Conservation (phyloP, 345 rosid genomes). For the Citropsis articulata region DNA sequence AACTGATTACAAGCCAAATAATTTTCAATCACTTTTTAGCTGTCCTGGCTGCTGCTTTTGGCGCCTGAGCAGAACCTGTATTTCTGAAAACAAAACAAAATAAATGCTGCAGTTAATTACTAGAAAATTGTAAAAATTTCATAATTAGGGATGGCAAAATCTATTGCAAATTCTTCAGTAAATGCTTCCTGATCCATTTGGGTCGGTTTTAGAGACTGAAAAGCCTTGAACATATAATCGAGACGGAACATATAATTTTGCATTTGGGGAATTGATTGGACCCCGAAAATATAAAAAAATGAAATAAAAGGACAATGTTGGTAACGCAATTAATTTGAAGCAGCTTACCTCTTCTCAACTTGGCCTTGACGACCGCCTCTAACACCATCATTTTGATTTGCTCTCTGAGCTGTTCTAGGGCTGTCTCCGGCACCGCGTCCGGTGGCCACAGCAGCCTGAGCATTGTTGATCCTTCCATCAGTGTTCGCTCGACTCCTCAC, state of each 20-base stretch:
- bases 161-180: too few relatives aligned
- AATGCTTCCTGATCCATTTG: too few relatives aligned
- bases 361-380: slow-evolving; percentile 1
- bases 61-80: background rate
- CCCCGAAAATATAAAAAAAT: too few relatives aligned
- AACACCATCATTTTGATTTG: background rate
- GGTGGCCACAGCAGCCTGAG: slow-evolving; percentile 17
- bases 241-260: too few relatives aligned
- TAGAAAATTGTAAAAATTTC: background rate
- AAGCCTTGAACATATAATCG: too few relatives aligned
- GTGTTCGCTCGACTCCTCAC: slow-evolving; percentile 40
- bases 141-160: too few relatives aligned
- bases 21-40: background rate
- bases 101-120: background rate
- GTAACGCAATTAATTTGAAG: background rate
- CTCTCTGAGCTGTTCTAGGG: slow-evolving; percentile 16
- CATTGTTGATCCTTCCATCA: slow-evolving; percentile 26
- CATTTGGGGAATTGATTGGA: too few relatives aligned
- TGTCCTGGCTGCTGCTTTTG: background rate
- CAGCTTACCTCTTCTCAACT: background rate
- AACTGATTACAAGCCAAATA: too few relatives aligned
- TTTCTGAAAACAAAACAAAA: background rate
- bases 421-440: slow-evolving; percentile 31
- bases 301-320: background rate
- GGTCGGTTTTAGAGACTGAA: too few relatives aligned